These are phyloP conservation scores for Conringia planisiliqua DNA, from an alignment of 345 rosid species.

Conservation along the genomic window DNA sequence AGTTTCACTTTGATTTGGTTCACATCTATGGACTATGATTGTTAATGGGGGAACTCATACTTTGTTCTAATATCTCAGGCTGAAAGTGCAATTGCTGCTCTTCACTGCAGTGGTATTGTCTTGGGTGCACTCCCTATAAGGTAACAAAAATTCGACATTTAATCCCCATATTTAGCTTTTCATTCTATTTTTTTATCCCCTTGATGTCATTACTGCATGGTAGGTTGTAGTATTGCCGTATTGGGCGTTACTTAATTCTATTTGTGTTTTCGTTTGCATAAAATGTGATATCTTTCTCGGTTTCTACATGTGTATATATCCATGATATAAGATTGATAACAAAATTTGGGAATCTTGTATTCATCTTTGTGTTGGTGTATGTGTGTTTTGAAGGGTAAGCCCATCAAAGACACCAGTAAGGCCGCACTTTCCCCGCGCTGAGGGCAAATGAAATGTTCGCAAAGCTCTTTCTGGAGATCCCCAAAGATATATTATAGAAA, in stretches of 20 bases:
- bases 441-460: slow-evolving; percentile 34
- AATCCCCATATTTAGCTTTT: neutral
- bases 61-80: slow-evolving; percentile 52
- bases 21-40: neutral
- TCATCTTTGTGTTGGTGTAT: neutral
- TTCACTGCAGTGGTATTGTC: slow-evolving; percentile 80
- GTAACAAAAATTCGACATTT: slow-evolving; percentile 34
- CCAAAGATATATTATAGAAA: neutral
- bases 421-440: slow-evolving; percentile 58
- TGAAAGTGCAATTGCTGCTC: slow-evolving; percentile 92
- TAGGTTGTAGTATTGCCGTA: slow-evolving; percentile 6
- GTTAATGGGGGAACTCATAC: neutral
- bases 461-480: neutral
- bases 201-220: slow-evolving; percentile 14
- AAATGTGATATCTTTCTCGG: neutral
- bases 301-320: neutral
- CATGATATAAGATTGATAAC: neutral
- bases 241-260: neutral
- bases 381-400: slow-evolving; percentile 70
- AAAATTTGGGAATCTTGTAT: neutral
- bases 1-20: neutral
- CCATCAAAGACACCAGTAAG: slow-evolving; percentile 99
- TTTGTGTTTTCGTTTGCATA: slow-evolving; percentile 18
- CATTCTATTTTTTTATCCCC: neutral
- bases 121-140: slow-evolving; percentile 87